Conservation (phyloP, 352 stramenopile species). For the Thraustochytrium striatum region DNA sequence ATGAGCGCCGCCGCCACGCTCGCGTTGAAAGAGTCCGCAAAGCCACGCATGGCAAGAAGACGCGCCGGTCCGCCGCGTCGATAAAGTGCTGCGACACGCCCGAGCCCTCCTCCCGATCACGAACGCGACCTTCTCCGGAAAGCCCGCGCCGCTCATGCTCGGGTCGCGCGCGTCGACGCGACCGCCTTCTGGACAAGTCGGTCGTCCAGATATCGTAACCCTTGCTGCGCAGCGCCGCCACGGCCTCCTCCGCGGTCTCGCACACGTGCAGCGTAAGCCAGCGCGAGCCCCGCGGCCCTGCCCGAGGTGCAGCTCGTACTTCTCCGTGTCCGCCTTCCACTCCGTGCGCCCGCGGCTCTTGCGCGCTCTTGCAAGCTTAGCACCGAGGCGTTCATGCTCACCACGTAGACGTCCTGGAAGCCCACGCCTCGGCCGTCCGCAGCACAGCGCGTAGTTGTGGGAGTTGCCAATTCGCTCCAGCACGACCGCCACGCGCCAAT, state of each 20-base stretch:
- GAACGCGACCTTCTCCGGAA: slow-evolving; percentile 79
- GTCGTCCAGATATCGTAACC: slow-evolving; percentile 80
- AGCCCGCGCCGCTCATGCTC: neutral
- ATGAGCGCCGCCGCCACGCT: slow-evolving; percentile 84
- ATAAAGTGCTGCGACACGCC: slow-evolving; percentile 82
- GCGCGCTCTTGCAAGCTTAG: slow-evolving; percentile 41
- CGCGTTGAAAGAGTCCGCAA: slow-evolving; percentile 87
- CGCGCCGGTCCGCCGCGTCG: slow-evolving; percentile 69
- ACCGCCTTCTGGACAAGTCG: slow-evolving; percentile 71
- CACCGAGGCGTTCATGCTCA: slow-evolving; percentile 65
- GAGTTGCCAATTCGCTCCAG: slow-evolving; percentile 70
- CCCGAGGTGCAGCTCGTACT: slow-evolving; percentile 64
- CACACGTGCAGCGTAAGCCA: slow-evolving; percentile 17
- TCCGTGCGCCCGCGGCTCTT: slow-evolving; percentile 17
- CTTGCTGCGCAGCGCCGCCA: slow-evolving; percentile 43
- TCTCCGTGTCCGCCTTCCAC: slow-evolving; percentile 65
- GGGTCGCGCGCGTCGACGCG: slow-evolving; percentile 55
- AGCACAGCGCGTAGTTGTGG: slow-evolving; percentile 58
- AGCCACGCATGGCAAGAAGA: slow-evolving; percentile 88
- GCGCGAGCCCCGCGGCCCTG: neutral
- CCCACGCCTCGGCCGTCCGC: slow-evolving; percentile 70
- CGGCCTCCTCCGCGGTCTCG: neutral
- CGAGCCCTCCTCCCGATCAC: slow-evolving; percentile 87
- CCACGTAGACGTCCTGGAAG: slow-evolving; percentile 80
- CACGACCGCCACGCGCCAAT: slow-evolving; percentile 67